Base-by-base conservation (phyloP, 306 rosid species). In the Gynostemma pentaphyllum region DNA sequence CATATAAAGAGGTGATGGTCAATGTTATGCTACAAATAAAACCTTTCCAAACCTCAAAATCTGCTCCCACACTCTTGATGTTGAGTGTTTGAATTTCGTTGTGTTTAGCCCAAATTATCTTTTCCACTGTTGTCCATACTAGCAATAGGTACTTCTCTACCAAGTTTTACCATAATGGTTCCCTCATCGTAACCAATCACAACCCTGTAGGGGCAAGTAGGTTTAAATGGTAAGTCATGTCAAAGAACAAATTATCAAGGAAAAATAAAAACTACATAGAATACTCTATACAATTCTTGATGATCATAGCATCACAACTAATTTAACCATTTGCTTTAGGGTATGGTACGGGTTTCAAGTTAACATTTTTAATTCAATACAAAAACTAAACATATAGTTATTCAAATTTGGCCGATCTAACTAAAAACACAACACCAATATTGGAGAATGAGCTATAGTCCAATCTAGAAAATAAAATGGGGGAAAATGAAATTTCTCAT, bases 121-220 rank as follows among this genome's bases (percentile, higher is more conserved):
- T 90, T 90, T 72, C 97, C 97, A 49, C 95, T 78, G 75, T 81
- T 87, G 79, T 90, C 97, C 97, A 90, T 90, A 74, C 97, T 90
- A 62, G 94, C 97, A 56, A 90, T 88, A 29, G 97, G 97, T 62
- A 82, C 97, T 82, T 90, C 97, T 50, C 97, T 87, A n/a, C n/a
- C n/a, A n/a, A n/a, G n/a, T n/a, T n/a, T n/a, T n/a, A n/a, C n/a
- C n/a, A n/a, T n/a, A n/a, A n/a, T n/a, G n/a, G n/a, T n/a, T n/a
- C n/a, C n/a, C n/a, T n/a, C n/a, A n/a, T n/a, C n/a, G n/a, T n/a
- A 90, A 68, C 97, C 97, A 74, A 90, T 82, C 74, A 85, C 97
- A 66, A 90, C 97, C 75, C 97, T 90, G 67, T 21, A 18, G 8
- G 70, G 30, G 60, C 47, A 13, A 30, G 68, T 16, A 67, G n/a